Evolutionary conservation across 2,329 filamentous ascomycete species (phyloP).

Genomic region (Paramyrothecium roridum): DNA sequence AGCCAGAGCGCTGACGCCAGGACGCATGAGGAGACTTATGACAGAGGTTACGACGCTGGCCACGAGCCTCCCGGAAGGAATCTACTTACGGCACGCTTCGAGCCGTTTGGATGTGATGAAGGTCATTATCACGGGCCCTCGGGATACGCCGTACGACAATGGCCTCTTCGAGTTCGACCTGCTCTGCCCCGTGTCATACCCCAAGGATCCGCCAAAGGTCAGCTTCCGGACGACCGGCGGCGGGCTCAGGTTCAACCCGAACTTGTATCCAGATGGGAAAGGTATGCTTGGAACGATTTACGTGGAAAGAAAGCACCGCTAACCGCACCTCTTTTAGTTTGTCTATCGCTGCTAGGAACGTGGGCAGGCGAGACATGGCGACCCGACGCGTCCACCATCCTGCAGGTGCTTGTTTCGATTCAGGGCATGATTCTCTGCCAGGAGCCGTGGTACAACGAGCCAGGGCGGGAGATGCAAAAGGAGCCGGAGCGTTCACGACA

Average conservation of each 20-base stretch:
- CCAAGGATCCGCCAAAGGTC: conserved; percentile 35
- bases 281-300: conserved; percentile 23
- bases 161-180: conserved; percentile 55
- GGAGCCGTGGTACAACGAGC: conserved; percentile 53
- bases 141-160: conserved; percentile 48
- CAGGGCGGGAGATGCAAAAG: conserved; percentile 28
- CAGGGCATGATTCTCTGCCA: conserved; percentile 56
- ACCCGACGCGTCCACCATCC: conserved; percentile 41
- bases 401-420: conserved; percentile 52
- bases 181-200: conserved; percentile 38
- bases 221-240: background rate
- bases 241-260: conserved; percentile 36
- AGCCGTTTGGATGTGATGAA: conserved; percentile 48
- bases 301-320: background rate
- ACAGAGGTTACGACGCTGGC: conserved; percentile 41
- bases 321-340: conserved; percentile 28
- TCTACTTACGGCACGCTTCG: conserved; percentile 44
- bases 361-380: conserved; percentile 46
- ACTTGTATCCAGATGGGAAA: conserved; percentile 46
- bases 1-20: background rate
- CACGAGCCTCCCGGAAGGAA: conserved; percentile 45
- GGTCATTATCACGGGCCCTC: conserved; percentile 45
- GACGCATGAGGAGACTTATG: conserved; percentile 44
- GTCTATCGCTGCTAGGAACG: conserved; percentile 46
- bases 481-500: background rate